Conservation (phyloP, 179 eudicot species). For the Beta macrorhiza region DNA sequence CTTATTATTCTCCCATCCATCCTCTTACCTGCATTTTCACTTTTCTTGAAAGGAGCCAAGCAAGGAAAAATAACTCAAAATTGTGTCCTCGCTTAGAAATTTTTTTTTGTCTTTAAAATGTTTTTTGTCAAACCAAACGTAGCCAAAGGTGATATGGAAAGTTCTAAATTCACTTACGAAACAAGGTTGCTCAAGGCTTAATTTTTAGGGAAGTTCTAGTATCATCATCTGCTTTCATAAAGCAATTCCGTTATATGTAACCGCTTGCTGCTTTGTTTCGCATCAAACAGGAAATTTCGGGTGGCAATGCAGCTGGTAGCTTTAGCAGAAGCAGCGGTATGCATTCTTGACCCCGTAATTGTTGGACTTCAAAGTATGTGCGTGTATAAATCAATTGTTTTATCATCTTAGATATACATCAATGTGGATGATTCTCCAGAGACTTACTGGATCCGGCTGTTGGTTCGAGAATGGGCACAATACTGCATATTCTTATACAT, state of each 20-base stretch:
- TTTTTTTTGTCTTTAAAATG: too few relatives aligned
- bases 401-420: conserved; percentile 59
- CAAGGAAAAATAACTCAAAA: too few relatives aligned
- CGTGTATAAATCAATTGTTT: conserved; percentile 6
- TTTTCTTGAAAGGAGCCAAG: too few relatives aligned
- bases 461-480: conserved; percentile 86
- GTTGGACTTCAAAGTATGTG: neutral
- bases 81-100: too few relatives aligned
- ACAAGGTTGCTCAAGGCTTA: too few relatives aligned
- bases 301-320: conserved; percentile 83
- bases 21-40: too few relatives aligned
- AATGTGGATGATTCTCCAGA: conserved; percentile 65
- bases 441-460: conserved; percentile 75
- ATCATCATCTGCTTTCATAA: neutral
- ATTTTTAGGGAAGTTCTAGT: too few relatives aligned
- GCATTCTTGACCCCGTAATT: conserved; percentile 5
- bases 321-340: conserved; percentile 76
- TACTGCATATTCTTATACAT: conserved; percentile 78
- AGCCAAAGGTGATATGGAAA: too few relatives aligned
- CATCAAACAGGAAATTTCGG: conserved; percentile 69
- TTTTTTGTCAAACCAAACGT: too few relatives aligned
- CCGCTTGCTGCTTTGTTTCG: conserved; percentile 12
- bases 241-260: neutral
- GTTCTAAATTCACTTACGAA: too few relatives aligned
- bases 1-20: too few relatives aligned